Evolutionary conservation across 1,284 basidiomycete species (phyloP).

Genomic region (Ustanciosporium gigantosporum): DNA sequence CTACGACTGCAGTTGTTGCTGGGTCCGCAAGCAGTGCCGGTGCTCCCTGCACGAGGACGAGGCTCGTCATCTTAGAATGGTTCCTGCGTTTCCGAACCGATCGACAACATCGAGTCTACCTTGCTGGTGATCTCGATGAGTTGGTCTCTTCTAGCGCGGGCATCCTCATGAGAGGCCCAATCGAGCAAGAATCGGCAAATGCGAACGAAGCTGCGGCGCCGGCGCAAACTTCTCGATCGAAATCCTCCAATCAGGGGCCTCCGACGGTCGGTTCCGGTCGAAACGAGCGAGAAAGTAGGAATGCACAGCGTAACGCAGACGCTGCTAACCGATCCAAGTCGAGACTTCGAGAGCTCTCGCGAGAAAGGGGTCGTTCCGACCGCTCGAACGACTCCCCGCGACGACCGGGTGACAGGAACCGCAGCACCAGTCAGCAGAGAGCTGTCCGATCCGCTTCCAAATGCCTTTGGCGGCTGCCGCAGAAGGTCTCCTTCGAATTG

Average conservation of each 20-base stretch:
- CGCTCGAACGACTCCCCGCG: conserved; percentile 17
- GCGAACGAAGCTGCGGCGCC: background rate
- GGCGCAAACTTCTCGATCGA: background rate
- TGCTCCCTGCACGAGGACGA: conserved; percentile 58
- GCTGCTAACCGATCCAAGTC: conserved; percentile 18
- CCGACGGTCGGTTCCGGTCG: background rate
- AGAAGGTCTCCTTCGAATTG: conserved; percentile 72
- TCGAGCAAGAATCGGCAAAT: conserved; percentile 5
- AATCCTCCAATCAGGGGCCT: background rate
- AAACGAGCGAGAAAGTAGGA: conserved; percentile 26
- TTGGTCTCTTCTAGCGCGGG: conserved; percentile 45
- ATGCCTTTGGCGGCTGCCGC: conserved; percentile 77
- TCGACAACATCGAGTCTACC: conserved; percentile 84
- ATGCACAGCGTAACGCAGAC: conserved; percentile 26
- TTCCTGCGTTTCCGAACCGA: conserved; percentile 86
- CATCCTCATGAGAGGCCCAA: conserved; percentile 25
- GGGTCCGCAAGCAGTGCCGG: background rate
- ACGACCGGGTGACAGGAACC: conserved; percentile 46
- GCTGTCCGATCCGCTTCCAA: conserved; percentile 8
- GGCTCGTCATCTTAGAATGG: conserved; percentile 81
- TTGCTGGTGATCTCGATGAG: conserved; percentile 64
- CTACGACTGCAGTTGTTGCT: background rate
- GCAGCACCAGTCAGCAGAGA: conserved; percentile 66
- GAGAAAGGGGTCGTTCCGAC: conserved; percentile 25
- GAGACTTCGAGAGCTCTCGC: conserved; percentile 31